A percentile compares a stretch with the other conserved stretches of the same genome.
phyloP scores from a whole-genome alignment of 495 filamentous ascomycete genomes.

The Amphirosellinia nigrospora region DNA sequence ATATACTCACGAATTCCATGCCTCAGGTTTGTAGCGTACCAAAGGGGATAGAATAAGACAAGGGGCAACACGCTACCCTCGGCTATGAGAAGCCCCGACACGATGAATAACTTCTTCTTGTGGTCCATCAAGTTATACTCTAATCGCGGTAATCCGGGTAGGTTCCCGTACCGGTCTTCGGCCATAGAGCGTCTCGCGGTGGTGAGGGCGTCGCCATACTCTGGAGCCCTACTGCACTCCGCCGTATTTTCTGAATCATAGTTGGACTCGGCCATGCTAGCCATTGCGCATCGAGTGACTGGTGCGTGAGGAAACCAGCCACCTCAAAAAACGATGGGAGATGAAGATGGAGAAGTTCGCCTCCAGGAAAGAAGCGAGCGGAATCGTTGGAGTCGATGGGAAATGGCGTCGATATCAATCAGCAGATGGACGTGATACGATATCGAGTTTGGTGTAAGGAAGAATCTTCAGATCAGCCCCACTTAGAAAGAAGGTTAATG shows the following conservation, averaged over 20 bases:
- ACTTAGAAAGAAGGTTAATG: too few relatives aligned
- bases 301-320: not conserved
- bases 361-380: not conserved
- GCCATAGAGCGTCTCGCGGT: conserved; percentile 28
- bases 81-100: conserved; percentile 49
- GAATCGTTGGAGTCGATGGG: not conserved
- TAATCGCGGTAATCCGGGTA: conserved; percentile 47
- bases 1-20: conserved; percentile 47
- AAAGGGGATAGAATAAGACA: conserved; percentile 54
- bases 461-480: not conserved
- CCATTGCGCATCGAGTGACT: not conserved
- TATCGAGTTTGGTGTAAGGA: not conserved
- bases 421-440: not conserved
- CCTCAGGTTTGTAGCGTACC: conserved; percentile 45
- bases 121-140: conserved; percentile 53
- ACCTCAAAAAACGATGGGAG: not conserved
- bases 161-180: conserved; percentile 30
- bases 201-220: conserved; percentile 29
- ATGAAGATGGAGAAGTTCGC: not conserved
- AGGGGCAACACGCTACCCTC: conserved; percentile 55
- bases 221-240: conserved; percentile 2
- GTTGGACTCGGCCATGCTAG: conserved; percentile 13
- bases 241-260: conserved; percentile 1
- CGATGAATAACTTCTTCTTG: conserved; percentile 50
- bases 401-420: not conserved